phyloP scores from a whole-genome alignment of 345 rosid species.

The Laguncularia racemosa region DNA sequence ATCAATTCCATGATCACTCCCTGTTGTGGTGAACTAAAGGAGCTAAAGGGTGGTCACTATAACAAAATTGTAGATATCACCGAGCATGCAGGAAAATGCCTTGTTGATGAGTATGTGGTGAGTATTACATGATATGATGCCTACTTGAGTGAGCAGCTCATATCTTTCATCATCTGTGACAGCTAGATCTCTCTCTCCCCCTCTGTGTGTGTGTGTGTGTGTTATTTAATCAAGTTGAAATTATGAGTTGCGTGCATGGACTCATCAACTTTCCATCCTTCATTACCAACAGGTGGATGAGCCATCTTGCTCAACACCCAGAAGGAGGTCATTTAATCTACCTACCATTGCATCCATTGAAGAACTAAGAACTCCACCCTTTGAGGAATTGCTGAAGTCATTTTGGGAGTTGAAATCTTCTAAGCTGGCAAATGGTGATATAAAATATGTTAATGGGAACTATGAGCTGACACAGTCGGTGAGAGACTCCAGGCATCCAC shows the following conservation, averaged over 20 bases:
- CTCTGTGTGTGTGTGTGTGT: too few species aligned
- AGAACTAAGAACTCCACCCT: conserved; percentile 81
- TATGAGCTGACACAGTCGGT: conserved; percentile 58
- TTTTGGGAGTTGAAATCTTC: conserved; percentile 61
- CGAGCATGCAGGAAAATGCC: conserved; percentile 84
- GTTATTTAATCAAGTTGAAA: too few species aligned
- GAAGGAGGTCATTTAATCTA: conserved; percentile 65
- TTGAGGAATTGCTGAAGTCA: conserved; percentile 64
- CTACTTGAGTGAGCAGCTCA: background rate
- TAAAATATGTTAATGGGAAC: conserved; percentile 41
- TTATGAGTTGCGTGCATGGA: background rate
- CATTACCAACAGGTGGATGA: conserved; percentile 56
- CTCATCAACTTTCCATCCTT: background rate
- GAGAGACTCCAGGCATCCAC: conserved; percentile 77
- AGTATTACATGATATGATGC: conserved; percentile 8
- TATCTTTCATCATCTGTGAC: too few species aligned
- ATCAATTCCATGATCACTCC: conserved; percentile 80
- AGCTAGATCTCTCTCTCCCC: background rate
- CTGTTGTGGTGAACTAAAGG: conserved; percentile 70
- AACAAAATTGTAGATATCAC: conserved; percentile 78
- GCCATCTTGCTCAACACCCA: conserved; percentile 89
- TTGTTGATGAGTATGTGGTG: conserved; percentile 77
- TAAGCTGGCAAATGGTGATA: conserved; percentile 72
- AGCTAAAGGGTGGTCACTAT: conserved; percentile 78
- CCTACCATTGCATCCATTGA: conserved; percentile 73